Evolutionary conservation across 129 eudicot species (phyloP).

Genomic region (Chrysanthemum seticuspe): DNA sequence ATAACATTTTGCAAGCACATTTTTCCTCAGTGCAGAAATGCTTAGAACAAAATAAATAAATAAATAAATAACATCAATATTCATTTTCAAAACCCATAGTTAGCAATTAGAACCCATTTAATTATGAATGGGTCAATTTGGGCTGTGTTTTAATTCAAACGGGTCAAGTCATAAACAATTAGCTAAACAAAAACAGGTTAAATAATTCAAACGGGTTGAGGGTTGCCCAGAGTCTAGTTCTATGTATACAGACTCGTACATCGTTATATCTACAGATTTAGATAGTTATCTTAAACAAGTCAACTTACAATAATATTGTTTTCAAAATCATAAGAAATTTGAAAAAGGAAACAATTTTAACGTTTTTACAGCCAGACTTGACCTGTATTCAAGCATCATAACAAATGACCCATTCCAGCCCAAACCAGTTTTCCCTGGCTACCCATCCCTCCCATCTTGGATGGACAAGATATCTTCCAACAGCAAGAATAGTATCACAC

Average conservation of each 20-base stretch:
- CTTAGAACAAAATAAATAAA: conserved; percentile 33
- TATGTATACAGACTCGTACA: not conserved
- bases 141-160: not conserved
- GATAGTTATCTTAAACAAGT: too few species aligned
- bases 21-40: conserved; percentile 91
- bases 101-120: not conserved
- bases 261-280: too few species aligned
- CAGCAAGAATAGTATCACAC: not conserved
- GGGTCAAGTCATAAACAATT: not conserved
- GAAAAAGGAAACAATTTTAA: too few species aligned
- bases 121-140: not conserved
- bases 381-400: too few species aligned
- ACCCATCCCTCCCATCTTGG: not conserved
- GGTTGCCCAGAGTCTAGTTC: not conserved
- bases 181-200: not conserved
- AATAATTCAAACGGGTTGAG: not conserved
- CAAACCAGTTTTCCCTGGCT: not conserved
- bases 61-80: not conserved
- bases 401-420: not conserved
- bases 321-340: too few species aligned
- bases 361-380: too few species aligned
- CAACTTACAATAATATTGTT: too few species aligned
- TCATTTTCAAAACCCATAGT: not conserved
- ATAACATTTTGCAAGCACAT: conserved; percentile 95
- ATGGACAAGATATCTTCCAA: not conserved